These are phyloP conservation scores for Strobilomyces confusus DNA, from an alignment of 768 basidiomycete genomes.

Conservation along the genomic window DNA sequence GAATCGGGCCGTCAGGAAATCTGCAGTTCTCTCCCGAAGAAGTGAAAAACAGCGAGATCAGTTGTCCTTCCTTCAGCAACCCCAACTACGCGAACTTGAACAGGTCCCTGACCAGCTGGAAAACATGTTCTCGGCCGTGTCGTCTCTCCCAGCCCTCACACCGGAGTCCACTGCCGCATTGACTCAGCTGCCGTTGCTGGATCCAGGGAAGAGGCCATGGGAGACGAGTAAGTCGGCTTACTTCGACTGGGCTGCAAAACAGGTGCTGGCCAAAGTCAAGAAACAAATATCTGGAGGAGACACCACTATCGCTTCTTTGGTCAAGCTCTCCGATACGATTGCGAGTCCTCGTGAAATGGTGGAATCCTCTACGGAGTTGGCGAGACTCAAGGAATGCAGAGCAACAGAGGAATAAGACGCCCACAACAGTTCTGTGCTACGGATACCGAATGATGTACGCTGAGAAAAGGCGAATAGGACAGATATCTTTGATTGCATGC, in stretches of 20 bases:
- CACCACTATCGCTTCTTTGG: slow-evolving; percentile 20
- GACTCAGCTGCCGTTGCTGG: slow-evolving; percentile 31
- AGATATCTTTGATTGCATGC: too few species aligned
- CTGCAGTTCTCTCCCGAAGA: slow-evolving; percentile 43
- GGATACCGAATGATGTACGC: too few species aligned
- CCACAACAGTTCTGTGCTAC: too few species aligned
- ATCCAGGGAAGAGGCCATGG: slow-evolving; percentile 73
- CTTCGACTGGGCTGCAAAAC: slow-evolving; percentile 68
- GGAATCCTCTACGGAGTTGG: slow-evolving; percentile 5
- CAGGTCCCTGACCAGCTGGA: slow-evolving; percentile 39
- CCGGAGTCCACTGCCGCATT: slow-evolving; percentile 37
- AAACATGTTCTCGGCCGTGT: slow-evolving; percentile 44
- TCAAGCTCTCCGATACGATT: slow-evolving; percentile 16
- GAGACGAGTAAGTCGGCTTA: slow-evolving; percentile 74
- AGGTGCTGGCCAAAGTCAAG: slow-evolving; percentile 40
- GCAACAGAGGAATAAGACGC: not conserved
- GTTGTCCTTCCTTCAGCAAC: slow-evolving; percentile 43
- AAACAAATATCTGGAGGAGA: slow-evolving; percentile 18
- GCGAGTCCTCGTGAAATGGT: slow-evolving; percentile 18
- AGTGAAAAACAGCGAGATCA: slow-evolving; percentile 41
- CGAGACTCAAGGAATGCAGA: not conserved
- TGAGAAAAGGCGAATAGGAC: too few species aligned
- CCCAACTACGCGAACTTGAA: slow-evolving; percentile 37
- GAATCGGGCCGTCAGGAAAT: slow-evolving; percentile 46
- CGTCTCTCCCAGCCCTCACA: slow-evolving; percentile 45